A percentile compares a stretch with the other conserved stretches of the same genome.
Conservation (phyloP, 2,329 filamentous ascomycete species). For the Laburnicola sp. region DNA sequence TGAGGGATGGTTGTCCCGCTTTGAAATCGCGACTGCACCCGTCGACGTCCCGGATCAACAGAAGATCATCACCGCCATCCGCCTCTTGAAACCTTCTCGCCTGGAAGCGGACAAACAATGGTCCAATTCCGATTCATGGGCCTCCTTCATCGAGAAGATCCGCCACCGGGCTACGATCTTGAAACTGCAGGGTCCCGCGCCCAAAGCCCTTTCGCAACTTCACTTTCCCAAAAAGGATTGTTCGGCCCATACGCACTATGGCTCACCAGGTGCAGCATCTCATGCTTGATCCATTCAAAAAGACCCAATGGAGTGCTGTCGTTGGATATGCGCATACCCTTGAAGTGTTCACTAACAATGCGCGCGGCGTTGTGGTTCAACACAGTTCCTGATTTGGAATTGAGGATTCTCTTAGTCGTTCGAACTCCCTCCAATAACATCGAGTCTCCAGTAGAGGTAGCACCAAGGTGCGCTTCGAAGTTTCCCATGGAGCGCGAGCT, state of each 20-base stretch:
- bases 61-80: no score
- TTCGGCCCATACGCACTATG: not conserved
- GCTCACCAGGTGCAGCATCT: not conserved
- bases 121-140: not conserved
- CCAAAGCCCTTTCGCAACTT: not conserved
- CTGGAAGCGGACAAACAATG: no score
- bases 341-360: not conserved
- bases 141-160: no score
- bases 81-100: no score
- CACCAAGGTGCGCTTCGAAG: not conserved
- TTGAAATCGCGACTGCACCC: no score
- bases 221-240: not conserved
- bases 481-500: not conserved
- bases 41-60: no score
- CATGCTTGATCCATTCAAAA: not conserved
- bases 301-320: not conserved
- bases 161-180: not conserved
- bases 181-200: not conserved
- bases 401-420: not conserved
- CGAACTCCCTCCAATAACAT: not conserved
- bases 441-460: not conserved
- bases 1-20: no score
- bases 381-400: not conserved
- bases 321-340: not conserved
- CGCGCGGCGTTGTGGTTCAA: not conserved